Conservation (phyloP, 2,329 filamentous ascomycete species). For the Ophiocordyceps polyrhachis-furcata region DNA sequence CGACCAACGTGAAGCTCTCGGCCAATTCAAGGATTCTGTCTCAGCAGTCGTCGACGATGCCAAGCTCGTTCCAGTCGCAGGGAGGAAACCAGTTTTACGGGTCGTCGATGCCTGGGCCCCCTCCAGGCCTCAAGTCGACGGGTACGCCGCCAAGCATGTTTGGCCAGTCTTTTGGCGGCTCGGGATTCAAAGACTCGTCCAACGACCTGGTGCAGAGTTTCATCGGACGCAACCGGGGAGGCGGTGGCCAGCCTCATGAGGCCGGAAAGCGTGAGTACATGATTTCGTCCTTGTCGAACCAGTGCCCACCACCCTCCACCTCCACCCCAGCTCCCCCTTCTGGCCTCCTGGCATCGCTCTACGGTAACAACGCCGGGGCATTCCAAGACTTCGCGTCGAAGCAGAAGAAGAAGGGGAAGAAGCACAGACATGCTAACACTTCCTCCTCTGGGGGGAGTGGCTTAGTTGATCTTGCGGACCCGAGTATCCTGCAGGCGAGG, state of each 20-base stretch:
- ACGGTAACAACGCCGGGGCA: conserved; percentile 67
- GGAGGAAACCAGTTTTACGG: conserved; percentile 58
- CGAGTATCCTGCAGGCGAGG: conserved; percentile 96
- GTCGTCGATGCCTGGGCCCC: conserved; percentile 75
- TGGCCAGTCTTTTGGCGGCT: conserved; percentile 67
- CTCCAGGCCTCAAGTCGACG: conserved; percentile 85
- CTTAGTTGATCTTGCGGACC: conserved; percentile 99
- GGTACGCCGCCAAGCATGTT: conserved; percentile 93
- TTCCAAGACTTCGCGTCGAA: conserved; percentile 87
- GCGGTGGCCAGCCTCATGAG: conserved; percentile 58
- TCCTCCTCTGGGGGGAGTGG: conserved; percentile 98
- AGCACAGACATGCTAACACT: conserved; percentile 99
- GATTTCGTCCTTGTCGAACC: conserved; percentile 80
- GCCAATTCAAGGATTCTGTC: conserved; percentile 65
- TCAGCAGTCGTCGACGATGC: conserved; percentile 79
- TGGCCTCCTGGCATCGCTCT: conserved; percentile 80
- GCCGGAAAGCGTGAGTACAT: conserved; percentile 96
- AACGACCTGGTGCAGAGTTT: conserved; percentile 57
- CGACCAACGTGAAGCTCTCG: conserved; percentile 52
- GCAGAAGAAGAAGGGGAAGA: conserved; percentile 99
- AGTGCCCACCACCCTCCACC: conserved; percentile 65
- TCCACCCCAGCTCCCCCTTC: conserved; percentile 76
- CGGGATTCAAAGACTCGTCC: conserved; percentile 57
- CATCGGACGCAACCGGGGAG: conserved; percentile 50
- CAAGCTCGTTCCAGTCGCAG: conserved; percentile 39